phyloP scores from a whole-genome alignment of 148 eudicot genomes.

The Vaccinium corymbosum region DNA sequence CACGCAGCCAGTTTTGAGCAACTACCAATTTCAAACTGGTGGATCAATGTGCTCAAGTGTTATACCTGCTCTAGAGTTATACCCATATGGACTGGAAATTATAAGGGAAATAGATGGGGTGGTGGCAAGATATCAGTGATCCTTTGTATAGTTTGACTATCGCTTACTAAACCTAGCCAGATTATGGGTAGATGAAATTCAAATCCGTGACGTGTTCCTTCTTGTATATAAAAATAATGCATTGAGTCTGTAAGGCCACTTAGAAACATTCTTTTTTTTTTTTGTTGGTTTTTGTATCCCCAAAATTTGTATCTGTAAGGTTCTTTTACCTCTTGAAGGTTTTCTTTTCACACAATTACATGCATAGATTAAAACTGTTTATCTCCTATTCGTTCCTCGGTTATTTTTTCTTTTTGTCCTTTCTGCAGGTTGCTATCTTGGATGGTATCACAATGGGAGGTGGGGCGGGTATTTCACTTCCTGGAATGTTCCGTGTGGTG shows the following conservation, averaged over 20 bases:
- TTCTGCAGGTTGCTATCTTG: constrained; percentile 74
- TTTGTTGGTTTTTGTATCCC: background rate
- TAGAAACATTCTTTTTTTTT: background rate
- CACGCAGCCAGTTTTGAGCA: background rate
- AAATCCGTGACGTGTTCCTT: background rate
- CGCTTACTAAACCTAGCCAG: background rate
- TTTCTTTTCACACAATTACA: background rate
- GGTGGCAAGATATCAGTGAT: background rate
- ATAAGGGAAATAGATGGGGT: background rate
- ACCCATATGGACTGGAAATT: background rate
- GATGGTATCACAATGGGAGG: constrained; percentile 88
- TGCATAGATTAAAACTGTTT: background rate
- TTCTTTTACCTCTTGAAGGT: background rate
- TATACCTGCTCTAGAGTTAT: background rate
- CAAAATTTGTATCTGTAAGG: background rate
- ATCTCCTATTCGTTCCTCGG: too few species aligned
- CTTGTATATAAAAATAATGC: background rate
- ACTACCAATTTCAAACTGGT: background rate
- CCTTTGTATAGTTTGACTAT: background rate
- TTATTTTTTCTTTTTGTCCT: background rate
- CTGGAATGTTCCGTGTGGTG: constrained; percentile 86
- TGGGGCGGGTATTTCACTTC: constrained; percentile 84
- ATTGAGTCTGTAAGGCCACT: background rate
- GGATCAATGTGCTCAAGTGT: background rate
- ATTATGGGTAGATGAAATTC: background rate